Evolutionary conservation across 1,284 basidiomycete genomes (phyloP).

Genomic region (Cutaneotrichosporon mucoides): DNA sequence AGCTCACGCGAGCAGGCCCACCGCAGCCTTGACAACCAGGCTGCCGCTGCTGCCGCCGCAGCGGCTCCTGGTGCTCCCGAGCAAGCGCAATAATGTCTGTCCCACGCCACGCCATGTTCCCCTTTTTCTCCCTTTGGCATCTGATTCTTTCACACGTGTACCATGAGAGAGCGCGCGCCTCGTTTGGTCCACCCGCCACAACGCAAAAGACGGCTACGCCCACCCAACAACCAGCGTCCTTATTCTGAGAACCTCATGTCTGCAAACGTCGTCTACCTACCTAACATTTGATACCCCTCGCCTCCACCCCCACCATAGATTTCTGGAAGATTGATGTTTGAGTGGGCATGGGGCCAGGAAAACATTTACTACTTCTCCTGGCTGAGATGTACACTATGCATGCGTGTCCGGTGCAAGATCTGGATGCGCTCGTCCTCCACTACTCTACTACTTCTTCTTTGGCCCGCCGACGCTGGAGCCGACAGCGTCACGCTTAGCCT

Average conservation of each 20-base stretch:
- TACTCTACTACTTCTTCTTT: not conserved
- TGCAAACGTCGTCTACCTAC: slow-evolving; percentile 7
- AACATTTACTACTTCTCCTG: not conserved
- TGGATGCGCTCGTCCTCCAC: no score
- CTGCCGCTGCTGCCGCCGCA: not conserved
- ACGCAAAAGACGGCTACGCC: not conserved
- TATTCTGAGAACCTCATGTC: slow-evolving; percentile 2
- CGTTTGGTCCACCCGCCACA: not conserved
- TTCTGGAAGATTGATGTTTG: not conserved
- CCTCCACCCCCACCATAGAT: not conserved
- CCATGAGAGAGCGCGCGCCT: slow-evolving; percentile 5
- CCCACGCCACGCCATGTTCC: not conserved
- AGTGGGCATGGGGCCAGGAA: slow-evolving; percentile 3
- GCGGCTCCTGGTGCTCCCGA: slow-evolving; percentile 1
- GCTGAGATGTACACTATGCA: slow-evolving; percentile 26
- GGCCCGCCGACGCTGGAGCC: not conserved
- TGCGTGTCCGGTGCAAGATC: slow-evolving; percentile 6
- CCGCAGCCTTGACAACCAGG: slow-evolving; percentile 22
- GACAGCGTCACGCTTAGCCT: not conserved
- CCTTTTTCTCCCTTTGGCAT: slow-evolving; percentile 7
- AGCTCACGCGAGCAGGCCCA: slow-evolving; percentile 14
- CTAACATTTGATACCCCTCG: slow-evolving; percentile 12
- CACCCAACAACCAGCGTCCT: not conserved
- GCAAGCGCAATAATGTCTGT: not conserved
- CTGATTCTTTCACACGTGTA: slow-evolving; percentile 6